Evolutionary conservation across 352 stramenopile species (phyloP), one percentile per base, ranked within the genome.

Genomic region (Hyaloperonospora brassicae): DNA sequence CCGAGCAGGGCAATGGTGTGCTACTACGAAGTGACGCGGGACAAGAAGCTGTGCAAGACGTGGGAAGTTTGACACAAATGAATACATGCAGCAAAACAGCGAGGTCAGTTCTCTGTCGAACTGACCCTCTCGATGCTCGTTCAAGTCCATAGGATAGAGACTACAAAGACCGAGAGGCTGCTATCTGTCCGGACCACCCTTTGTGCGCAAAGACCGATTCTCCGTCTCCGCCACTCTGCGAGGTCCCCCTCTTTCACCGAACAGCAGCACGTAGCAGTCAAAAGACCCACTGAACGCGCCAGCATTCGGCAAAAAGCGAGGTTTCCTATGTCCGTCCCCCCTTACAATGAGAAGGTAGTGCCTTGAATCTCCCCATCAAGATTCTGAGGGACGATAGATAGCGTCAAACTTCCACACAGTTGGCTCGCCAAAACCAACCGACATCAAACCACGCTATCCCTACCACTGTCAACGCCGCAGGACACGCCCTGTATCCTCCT

Each of bases 341-440:
- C 68, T 89, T 89, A 89, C 79, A 89, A 89, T 80, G 79, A 75
- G 64, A 62, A 87, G 64, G 74, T 77, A 82, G 76, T 85, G 79
- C 68, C 74, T 80, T 68, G 58, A 82, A 72, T 55, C 73, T 79
- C 61, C 71, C 51, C 76, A 87, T 89, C 76, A 89, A 87, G 79
- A 89, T 89, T 84, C 70, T 62, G 79, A 70, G 57, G 71, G 79
- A 87, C 79, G n/a, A n/a, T 53, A 55, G 47, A 46, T 55, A 31
- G 45, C 25, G 39, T 57, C 46, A 73, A 44, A 56, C 62, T 52
- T 40, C 65, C 64, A 57, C 68, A 38, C 59, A 58, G 57, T 61
- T 68, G 61, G 79, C 69, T 89, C 76, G 79, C 78, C 78, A 82
- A 84, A 86, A 75, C 73, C 76, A 64, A 68, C 67, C 46, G 76